Evolutionary conservation across 2,329 filamentous ascomycete genomes (phyloP).

Genomic region (Paecilomyces sp.): DNA sequence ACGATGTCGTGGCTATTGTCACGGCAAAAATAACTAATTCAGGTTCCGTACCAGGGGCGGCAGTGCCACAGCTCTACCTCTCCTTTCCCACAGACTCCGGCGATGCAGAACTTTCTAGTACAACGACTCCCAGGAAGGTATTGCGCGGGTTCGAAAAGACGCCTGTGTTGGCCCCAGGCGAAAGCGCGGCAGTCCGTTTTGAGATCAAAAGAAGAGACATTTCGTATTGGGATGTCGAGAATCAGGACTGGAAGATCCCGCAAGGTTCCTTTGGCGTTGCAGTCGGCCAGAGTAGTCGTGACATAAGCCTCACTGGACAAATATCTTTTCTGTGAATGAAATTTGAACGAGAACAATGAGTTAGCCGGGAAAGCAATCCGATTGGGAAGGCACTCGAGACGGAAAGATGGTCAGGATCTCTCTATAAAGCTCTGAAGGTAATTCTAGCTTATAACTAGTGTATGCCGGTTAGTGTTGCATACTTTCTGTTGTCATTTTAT

Average conservation of each 20-base stretch:
- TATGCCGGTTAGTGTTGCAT: no score
- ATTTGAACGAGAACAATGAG: background rate
- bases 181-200: conserved; percentile 37
- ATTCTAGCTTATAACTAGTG: no score
- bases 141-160: conserved; percentile 50
- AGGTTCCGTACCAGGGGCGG: conserved; percentile 40
- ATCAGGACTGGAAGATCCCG: conserved; percentile 27
- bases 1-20: conserved; percentile 44
- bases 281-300: conserved; percentile 18
- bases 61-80: conserved; percentile 53
- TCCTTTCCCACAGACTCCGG: conserved; percentile 23
- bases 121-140: conserved; percentile 23
- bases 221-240: conserved; percentile 27
- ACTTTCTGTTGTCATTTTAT: no score
- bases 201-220: conserved; percentile 34
- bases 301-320: conserved; percentile 12
- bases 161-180: conserved; percentile 30
- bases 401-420: no score
- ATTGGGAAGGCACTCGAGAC: no score
- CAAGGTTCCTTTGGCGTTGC: conserved; percentile 14
- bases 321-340: conserved; percentile 3
- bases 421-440: no score
- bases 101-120: background rate
- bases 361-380: no score
- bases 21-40: conserved; percentile 46